Evolutionary conservation across 2,329 filamentous ascomycete genomes (phyloP).

Genomic region (Elsinoe batatas): DNA sequence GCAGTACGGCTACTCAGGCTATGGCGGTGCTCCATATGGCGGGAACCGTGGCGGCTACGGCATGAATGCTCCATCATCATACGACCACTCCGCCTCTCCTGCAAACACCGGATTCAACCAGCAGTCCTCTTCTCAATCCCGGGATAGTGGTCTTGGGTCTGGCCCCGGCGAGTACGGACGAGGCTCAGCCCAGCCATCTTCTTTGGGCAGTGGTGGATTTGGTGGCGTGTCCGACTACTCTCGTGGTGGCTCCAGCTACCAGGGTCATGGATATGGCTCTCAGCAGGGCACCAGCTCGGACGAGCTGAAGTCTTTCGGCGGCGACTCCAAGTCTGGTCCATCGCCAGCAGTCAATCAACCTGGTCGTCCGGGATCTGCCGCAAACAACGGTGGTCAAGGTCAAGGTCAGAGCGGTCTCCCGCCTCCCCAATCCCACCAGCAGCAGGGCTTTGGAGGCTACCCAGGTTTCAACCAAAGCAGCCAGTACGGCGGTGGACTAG

Average conservation of each 20-base stretch:
- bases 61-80: conserved; percentile 46
- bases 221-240: conserved; percentile 49
- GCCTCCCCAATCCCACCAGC: conserved; percentile 48
- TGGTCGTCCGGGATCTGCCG: conserved; percentile 53
- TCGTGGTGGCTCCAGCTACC: conserved; percentile 48
- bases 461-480: conserved; percentile 41
- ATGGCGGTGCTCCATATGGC: conserved; percentile 42
- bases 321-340: conserved; percentile 48
- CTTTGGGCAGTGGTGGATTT: conserved; percentile 44
- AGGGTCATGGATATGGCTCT: conserved; percentile 39
- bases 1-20: conserved; percentile 46
- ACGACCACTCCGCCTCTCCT: conserved; percentile 54
- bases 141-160: conserved; percentile 36
- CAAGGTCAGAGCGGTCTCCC: conserved; percentile 35
- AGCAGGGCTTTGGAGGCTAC: conserved; percentile 48
- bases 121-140: conserved; percentile 33
- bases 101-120: conserved; percentile 49
- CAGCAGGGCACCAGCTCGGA: conserved; percentile 35
- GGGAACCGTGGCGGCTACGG: conserved; percentile 41
- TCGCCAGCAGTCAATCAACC: conserved; percentile 52
- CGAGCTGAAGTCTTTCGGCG: conserved; percentile 43
- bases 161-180: conserved; percentile 52
- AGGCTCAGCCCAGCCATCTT: conserved; percentile 42
- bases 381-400: conserved; percentile 46
- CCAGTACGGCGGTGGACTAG: conserved; percentile 41